Base-by-base conservation (phyloP, 257 asterid genomes). In the Eustoma russellianum region DNA sequence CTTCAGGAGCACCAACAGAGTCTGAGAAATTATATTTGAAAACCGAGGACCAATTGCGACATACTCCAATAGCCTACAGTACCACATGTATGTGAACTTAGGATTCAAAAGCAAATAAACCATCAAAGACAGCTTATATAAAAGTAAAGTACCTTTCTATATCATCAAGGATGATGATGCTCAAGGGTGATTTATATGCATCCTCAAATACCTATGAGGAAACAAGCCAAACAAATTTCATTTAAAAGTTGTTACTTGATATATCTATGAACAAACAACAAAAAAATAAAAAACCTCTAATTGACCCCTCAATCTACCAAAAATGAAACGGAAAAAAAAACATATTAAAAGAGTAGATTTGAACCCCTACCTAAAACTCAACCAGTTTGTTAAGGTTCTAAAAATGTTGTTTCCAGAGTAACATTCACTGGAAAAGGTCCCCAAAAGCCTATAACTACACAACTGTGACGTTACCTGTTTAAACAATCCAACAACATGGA, bases 11-110 rank as follows among this genome's bases (percentile, higher is more conserved):
- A 87, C 94, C 92, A 91, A 51, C 77, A 91, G 66, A 60, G 98
- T 91, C 76, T 91, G 98, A 68, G 92, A 82, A 59, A 87, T 87
- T 70, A 91, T 60, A 71, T 86, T 91, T 10, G 98, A 91, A 77
- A 83, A 91, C 41, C 98, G 89, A 67, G 98, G 98, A 60, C 96
- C 98, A 67, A 91, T 80, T 11, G 95, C 72, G 52, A 87, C 95
- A 73, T 87, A 84, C 64, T 91, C 98, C 72, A 91, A 55, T 62
- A 91, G 75, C 80, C 98, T 91, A 79, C 68, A 65, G 64, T 45
- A 50, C 19, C 58, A 14, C 65, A 63, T 55, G 66, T 33, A 68
- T 51, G 55, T 53, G 55, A 63, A 38, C 30, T 53, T 49, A 58
- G 28, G 57, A 56, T 38, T 14, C 7, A n/a, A 46, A 6, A 49